Conservation (phyloP, 257 asterid genomes). For the Solanum chiquidenum region DNA sequence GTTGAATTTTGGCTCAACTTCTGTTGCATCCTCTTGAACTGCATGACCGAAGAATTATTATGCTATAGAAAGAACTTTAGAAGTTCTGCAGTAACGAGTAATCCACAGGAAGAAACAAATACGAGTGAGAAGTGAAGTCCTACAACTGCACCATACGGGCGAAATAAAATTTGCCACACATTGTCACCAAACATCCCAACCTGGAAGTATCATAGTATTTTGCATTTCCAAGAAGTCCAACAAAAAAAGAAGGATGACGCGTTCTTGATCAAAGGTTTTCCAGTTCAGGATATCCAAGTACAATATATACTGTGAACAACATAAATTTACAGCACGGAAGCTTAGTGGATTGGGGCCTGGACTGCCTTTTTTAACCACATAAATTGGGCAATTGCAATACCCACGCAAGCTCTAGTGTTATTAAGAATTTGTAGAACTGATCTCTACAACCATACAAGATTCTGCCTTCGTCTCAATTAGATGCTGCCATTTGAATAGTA, state of each 20-base stretch:
- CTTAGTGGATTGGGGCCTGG: neutral
- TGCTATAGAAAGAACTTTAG: neutral
- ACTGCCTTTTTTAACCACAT: neutral
- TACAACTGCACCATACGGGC: neutral
- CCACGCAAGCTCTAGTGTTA: neutral
- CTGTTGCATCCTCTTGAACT: slow-evolving; percentile 51
- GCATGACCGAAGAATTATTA: neutral
- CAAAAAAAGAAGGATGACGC: neutral
- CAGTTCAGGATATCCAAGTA: neutral
- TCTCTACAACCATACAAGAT: neutral
- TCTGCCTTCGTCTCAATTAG: neutral
- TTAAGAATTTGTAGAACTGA: neutral
- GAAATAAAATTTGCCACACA: neutral
- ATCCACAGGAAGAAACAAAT: neutral
- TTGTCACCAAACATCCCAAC: neutral
- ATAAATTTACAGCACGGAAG: neutral
- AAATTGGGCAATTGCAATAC: neutral
- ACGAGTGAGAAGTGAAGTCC: neutral
- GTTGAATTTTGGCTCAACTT: slow-evolving; percentile 62
- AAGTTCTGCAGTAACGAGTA: neutral
- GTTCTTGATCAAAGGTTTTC: neutral
- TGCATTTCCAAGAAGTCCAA: neutral
- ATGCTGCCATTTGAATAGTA: neutral
- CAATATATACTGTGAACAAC: neutral
- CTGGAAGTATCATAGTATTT: neutral